Percentiles rank a stretch among this genome's conserved stretches.
Conservation (phyloP, 257 asterid species). For the Salvia splendens region DNA sequence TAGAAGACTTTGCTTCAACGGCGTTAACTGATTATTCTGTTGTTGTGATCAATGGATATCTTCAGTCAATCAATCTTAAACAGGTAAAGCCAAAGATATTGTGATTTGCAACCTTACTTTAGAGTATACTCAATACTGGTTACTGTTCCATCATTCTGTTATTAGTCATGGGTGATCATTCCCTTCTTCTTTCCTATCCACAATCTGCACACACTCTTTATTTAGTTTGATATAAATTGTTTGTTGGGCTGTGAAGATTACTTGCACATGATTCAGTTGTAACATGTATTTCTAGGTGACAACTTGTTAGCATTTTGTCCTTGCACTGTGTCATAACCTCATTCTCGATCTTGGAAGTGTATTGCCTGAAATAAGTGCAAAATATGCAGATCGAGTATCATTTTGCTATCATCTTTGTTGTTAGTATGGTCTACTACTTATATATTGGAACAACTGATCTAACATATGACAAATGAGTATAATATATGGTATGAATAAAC, state of each 20-base stretch:
- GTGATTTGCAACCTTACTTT: not conserved
- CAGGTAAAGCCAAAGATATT: conserved; percentile 49
- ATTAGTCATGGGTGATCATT: not conserved
- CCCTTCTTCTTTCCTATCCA: not conserved
- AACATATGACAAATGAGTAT: too few species aligned
- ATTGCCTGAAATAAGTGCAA: not conserved
- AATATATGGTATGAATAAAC: not conserved
- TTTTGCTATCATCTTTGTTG: not conserved
- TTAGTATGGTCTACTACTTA: not conserved
- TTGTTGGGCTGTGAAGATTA: not conserved
- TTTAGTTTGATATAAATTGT: not conserved
- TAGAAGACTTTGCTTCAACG: conserved; percentile 82
- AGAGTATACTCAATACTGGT: not conserved
- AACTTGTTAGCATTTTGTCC: not conserved
- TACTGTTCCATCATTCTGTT: not conserved
- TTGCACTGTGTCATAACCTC: not conserved
- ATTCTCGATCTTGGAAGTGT: not conserved
- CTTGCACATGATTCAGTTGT: not conserved
- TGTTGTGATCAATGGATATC: conserved; percentile 83
- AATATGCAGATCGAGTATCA: not conserved
- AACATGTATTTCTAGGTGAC: not conserved
- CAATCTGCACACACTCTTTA: not conserved
- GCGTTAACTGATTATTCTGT: conserved; percentile 79
- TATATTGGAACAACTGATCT: not conserved
- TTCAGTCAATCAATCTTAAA: conserved; percentile 79